A percentile compares a stretch with the other conserved stretches of the same genome.
Conservation (phyloP, 176 grass and related monocot genomes). For the Thalia dealbata region DNA sequence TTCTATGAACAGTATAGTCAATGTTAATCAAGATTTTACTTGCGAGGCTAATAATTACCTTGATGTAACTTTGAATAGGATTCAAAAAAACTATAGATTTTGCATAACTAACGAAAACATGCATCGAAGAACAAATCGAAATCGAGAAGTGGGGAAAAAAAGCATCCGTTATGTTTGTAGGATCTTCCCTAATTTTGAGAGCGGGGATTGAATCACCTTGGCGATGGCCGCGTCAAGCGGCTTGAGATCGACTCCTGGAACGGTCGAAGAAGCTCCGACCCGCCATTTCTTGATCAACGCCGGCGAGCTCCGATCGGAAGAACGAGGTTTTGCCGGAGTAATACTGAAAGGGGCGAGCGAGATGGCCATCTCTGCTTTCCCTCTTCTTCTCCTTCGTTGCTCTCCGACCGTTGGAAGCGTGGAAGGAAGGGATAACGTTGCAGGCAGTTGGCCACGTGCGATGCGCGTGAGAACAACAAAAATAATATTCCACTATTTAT, state of each 20-base stretch:
- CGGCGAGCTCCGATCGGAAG: background rate
- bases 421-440: background rate
- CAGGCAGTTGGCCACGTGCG: too few species aligned
- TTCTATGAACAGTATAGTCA: too few species aligned
- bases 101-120: too few species aligned
- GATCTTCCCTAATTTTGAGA: too few species aligned
- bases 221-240: conserved; percentile 60
- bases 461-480: too few species aligned
- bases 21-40: too few species aligned
- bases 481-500: too few species aligned
- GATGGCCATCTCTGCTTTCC: background rate
- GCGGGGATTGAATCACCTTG: conserved; percentile 34
- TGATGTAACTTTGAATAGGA: too few species aligned
- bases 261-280: conserved; percentile 41
- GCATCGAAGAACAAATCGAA: too few species aligned
- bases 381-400: background rate
- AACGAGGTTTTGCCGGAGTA: background rate
- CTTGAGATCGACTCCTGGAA: conserved; percentile 60
- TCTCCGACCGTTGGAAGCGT: background rate
- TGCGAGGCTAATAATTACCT: too few species aligned
- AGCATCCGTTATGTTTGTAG: background rate
- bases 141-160: too few species aligned
- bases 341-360: background rate
- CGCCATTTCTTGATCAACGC: conserved; percentile 26
- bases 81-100: too few species aligned